Conservation (phyloP, 345 rosid species). For the Brassica napus region DNA sequence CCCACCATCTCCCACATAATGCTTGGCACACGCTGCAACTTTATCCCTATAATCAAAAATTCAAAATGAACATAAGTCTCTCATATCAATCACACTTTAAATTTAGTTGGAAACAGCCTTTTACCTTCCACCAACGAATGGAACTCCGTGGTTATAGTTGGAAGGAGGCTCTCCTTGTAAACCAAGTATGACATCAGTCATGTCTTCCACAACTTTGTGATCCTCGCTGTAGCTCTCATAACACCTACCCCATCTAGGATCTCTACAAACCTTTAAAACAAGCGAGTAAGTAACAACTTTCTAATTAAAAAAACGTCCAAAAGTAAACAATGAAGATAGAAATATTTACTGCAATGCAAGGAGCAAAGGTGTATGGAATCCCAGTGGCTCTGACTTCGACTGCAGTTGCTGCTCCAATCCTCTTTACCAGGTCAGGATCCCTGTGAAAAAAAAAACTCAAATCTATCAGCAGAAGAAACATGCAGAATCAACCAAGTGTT, state of each 20-base stretch:
- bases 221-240: conserved; percentile 97
- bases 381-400: conserved; percentile 96
- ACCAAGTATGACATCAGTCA: conserved; percentile 84
- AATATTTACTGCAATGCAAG: conserved; percentile 80
- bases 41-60: conserved; percentile 56
- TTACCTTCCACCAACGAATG: conserved; percentile 90
- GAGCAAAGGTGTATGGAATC: conserved; percentile 89
- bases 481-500: not conserved
- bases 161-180: conserved; percentile 89
- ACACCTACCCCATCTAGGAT: conserved; percentile 98
- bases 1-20: conserved; percentile 97
- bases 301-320: not conserved
- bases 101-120: conserved; percentile 9
- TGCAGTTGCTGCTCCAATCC: conserved; percentile 95
- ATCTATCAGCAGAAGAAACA: conserved; percentile 12
- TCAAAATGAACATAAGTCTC: conserved; percentile 2
- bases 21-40: conserved; percentile 96
- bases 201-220: conserved; percentile 68
- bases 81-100: not conserved
- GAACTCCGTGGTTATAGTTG: conserved; percentile 58
- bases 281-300: conserved; percentile 19
- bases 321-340: not conserved
- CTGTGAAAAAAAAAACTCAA: conserved; percentile 37
- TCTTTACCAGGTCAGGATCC: conserved; percentile 82
- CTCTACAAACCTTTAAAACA: conserved; percentile 80